These are phyloP conservation scores for Neurospora africana DNA, from an alignment of 495 filamentous ascomycete species.

Conservation along the genomic window DNA sequence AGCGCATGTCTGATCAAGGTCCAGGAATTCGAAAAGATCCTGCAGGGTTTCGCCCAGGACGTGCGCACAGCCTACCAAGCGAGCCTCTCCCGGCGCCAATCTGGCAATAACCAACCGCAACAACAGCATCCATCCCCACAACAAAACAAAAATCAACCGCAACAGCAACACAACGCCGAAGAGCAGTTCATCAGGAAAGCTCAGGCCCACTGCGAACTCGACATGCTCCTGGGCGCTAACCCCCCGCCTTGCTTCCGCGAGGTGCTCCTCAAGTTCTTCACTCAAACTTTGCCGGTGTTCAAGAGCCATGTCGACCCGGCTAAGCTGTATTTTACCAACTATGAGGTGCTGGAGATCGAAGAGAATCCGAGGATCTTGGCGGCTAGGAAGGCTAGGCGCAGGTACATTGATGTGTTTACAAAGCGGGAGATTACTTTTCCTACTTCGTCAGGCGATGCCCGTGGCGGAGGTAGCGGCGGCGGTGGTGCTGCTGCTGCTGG, in stretches of 20 bases:
- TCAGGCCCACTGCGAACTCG: conserved; percentile 32
- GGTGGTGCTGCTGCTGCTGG: neutral
- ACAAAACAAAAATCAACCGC: conserved; percentile 5
- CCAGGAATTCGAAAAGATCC: conserved; percentile 39
- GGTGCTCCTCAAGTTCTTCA: conserved; percentile 39
- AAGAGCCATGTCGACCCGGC: conserved; percentile 30
- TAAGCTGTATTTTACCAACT: conserved; percentile 41
- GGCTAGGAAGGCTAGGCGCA: conserved; percentile 10
- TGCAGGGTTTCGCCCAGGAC: conserved; percentile 29
- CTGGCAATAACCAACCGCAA: conserved; percentile 12
- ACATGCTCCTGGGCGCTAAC: conserved; percentile 35
- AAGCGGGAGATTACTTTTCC: conserved; percentile 3
- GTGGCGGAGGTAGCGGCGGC: neutral
- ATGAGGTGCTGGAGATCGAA: conserved; percentile 36
- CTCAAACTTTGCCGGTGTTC: conserved; percentile 29
- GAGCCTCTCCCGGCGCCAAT: conserved; percentile 19
- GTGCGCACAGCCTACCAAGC: conserved; percentile 37
- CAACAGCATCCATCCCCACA: conserved; percentile 3
- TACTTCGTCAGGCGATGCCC: conserved; percentile 1
- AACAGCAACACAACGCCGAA: conserved; percentile 14
- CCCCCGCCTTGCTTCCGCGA: conserved; percentile 37
- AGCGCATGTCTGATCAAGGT: conserved; percentile 32
- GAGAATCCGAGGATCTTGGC: conserved; percentile 24
- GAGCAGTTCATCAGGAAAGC: conserved; percentile 28
- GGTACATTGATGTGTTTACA: conserved; percentile 35